phyloP scores from a whole-genome alignment of 352 stramenopile species.

The Phytophthora fragariae region DNA sequence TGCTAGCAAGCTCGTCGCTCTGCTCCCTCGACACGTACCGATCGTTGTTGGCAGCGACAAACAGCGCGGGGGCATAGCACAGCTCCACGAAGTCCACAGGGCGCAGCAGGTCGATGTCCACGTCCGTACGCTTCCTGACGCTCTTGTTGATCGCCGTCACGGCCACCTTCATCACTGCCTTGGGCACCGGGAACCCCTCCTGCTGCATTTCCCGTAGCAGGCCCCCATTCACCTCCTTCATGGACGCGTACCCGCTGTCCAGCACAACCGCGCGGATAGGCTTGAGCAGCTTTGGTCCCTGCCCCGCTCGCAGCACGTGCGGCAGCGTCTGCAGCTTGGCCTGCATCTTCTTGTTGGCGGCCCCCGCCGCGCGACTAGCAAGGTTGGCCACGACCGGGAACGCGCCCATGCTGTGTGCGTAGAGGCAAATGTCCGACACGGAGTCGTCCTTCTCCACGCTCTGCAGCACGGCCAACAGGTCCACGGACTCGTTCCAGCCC shows the following conservation, averaged over 20 bases:
- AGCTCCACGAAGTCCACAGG: constrained; percentile 75
- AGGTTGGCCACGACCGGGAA: constrained; percentile 86
- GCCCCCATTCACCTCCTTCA: constrained; percentile 72
- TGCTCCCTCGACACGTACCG: constrained; percentile 73
- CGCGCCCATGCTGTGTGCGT: constrained; percentile 85
- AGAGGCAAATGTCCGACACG: constrained; percentile 73
- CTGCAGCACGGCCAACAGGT: constrained; percentile 78
- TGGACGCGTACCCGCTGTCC: constrained; percentile 78
- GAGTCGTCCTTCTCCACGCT: constrained; percentile 55
- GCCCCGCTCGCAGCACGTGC: constrained; percentile 52
- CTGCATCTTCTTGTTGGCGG: constrained; percentile 52
- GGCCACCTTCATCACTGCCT: constrained; percentile 74
- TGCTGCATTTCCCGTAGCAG: constrained; percentile 68
- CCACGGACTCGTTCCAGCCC: constrained; percentile 83
- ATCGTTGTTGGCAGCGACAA: constrained; percentile 71
- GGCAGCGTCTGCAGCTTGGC: constrained; percentile 69
- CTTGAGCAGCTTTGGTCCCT: constrained; percentile 54
- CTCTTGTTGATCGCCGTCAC: constrained; percentile 75
- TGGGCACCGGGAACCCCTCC: constrained; percentile 78
- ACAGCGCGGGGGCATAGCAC: constrained; percentile 79
- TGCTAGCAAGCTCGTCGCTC: constrained; percentile 64
- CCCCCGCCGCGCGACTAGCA: constrained; percentile 59
- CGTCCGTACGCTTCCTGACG: constrained; percentile 77
- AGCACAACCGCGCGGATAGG: constrained; percentile 78
- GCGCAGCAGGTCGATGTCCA: constrained; percentile 72